Percentiles rank a stretch among this genome's conserved stretches.
Evolutionary conservation across 2,329 filamentous ascomycete species (phyloP).

Genomic region (Pestalotiopsis sp.): DNA sequence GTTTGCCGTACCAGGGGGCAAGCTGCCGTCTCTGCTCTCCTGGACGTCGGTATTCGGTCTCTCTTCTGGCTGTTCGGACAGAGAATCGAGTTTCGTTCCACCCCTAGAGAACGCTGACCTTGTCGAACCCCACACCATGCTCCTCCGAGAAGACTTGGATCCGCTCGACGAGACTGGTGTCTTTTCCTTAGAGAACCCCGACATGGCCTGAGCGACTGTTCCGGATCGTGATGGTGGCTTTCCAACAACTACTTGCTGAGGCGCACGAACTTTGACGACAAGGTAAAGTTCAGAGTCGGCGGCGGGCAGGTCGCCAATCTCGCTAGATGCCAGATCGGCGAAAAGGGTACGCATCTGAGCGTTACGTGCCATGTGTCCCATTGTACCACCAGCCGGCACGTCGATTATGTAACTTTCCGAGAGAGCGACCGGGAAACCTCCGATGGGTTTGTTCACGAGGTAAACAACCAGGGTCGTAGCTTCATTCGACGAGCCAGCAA

Average conservation of each 20-base stretch:
- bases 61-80: conserved; percentile 54
- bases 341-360: conserved; percentile 82
- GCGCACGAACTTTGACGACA: conserved; percentile 74
- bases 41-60: conserved; percentile 30
- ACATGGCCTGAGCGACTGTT: conserved; percentile 38
- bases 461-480: conserved; percentile 76
- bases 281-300: conserved; percentile 77
- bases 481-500: conserved; percentile 75
- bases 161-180: conserved; percentile 48
- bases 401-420: conserved; percentile 84
- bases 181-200: conserved; percentile 46
- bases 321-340: conserved; percentile 77
- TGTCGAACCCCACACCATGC: conserved; percentile 67
- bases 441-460: conserved; percentile 70
- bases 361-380: conserved; percentile 63
- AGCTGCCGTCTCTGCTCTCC: conserved; percentile 44
- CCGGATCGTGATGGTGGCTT: conserved; percentile 55
- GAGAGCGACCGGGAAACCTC: conserved; percentile 63
- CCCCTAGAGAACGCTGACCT: conserved; percentile 56
- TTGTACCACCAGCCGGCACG: conserved; percentile 71
- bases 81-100: conserved; percentile 53
- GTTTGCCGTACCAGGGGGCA: conserved; percentile 56
- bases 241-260: conserved; percentile 46
- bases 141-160: conserved; percentile 59
- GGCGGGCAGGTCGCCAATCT: conserved; percentile 63